Evolutionary conservation across 768 basidiomycete genomes (phyloP).

Genomic region (Tricholoma matsutake): DNA sequence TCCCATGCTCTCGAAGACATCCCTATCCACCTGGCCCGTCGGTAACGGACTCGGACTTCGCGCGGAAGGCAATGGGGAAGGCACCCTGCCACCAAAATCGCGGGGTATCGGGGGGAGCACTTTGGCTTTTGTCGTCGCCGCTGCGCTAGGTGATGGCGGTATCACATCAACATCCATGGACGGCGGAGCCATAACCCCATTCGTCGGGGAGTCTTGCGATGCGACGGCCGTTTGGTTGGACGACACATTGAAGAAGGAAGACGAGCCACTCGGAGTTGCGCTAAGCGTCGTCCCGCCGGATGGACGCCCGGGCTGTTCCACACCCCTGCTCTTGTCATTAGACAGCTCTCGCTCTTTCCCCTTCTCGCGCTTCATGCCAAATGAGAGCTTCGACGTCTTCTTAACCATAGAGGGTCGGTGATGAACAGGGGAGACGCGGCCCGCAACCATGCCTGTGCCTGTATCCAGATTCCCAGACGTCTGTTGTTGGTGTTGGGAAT

Average conservation of each 20-base stretch:
- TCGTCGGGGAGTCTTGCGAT: constrained; percentile 16
- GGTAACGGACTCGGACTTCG: constrained; percentile 53
- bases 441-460: constrained; percentile 28
- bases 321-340: constrained; percentile 35
- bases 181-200: constrained; percentile 25
- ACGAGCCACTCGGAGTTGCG: constrained; percentile 72
- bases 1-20: constrained; percentile 70
- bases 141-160: constrained; percentile 31
- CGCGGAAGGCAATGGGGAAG: constrained; percentile 21
- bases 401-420: constrained; percentile 53
- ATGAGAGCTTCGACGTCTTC: constrained; percentile 78
- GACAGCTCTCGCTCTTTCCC: constrained; percentile 48
- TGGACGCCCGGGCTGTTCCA: constrained; percentile 33
- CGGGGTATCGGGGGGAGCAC: constrained; percentile 79
- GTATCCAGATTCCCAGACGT: constrained; percentile 53
- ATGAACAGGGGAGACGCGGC: constrained; percentile 21
- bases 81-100: constrained; percentile 44
- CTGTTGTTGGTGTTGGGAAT: constrained; percentile 34
- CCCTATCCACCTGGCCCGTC: constrained; percentile 63
- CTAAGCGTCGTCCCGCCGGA: constrained; percentile 46
- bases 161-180: constrained; percentile 30
- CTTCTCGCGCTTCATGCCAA: constrained; percentile 57
- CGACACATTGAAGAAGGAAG: constrained; percentile 83
- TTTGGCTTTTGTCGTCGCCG: constrained; percentile 54
- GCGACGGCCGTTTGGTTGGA: constrained; percentile 42